These are phyloP conservation scores for Beauveria pseudobassiana DNA, from an alignment of 2,329 filamentous ascomycete genomes.

Conservation along the genomic window DNA sequence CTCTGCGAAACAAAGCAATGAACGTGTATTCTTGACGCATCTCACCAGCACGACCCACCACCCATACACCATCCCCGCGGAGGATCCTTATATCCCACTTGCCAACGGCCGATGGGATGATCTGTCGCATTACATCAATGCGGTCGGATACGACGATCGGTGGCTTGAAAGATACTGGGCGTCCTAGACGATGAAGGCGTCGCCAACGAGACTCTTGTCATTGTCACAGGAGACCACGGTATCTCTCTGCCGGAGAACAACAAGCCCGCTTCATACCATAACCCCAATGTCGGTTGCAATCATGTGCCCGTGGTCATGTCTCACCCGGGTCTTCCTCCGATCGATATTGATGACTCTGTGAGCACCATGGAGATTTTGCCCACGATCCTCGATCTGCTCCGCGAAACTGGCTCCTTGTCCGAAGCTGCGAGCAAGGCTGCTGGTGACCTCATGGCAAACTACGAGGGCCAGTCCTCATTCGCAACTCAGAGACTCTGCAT, in stretches of 20 bases:
- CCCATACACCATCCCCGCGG: slow-evolving; percentile 22
- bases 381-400: slow-evolving; percentile 27
- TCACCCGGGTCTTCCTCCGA: slow-evolving; percentile 25
- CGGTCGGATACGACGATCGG: slow-evolving; percentile 24
- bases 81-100: slow-evolving; percentile 22
- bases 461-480: slow-evolving; percentile 30
- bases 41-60: slow-evolving; percentile 30
- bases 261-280: slow-evolving; percentile 24
- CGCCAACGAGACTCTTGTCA: slow-evolving; percentile 25
- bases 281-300: slow-evolving; percentile 25
- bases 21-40: slow-evolving; percentile 27
- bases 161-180: slow-evolving; percentile 26
- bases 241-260: slow-evolving; percentile 25
- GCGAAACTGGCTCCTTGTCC: slow-evolving; percentile 26
- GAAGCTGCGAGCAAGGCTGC: slow-evolving; percentile 20
- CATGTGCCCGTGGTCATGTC: slow-evolving; percentile 26
- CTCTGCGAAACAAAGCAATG: slow-evolving; percentile 20
- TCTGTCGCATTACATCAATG: slow-evolving; percentile 27
- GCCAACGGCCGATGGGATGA: slow-evolving; percentile 14
- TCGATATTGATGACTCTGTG: slow-evolving; percentile 24
- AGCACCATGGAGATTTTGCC: slow-evolving; percentile 27
- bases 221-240: slow-evolving; percentile 27
- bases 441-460: slow-evolving; percentile 23
- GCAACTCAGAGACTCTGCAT: slow-evolving; percentile 13
- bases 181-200: slow-evolving; percentile 24